Conservation (phyloP, 129 eudicot genomes). For the Oenanthe sinensis region DNA sequence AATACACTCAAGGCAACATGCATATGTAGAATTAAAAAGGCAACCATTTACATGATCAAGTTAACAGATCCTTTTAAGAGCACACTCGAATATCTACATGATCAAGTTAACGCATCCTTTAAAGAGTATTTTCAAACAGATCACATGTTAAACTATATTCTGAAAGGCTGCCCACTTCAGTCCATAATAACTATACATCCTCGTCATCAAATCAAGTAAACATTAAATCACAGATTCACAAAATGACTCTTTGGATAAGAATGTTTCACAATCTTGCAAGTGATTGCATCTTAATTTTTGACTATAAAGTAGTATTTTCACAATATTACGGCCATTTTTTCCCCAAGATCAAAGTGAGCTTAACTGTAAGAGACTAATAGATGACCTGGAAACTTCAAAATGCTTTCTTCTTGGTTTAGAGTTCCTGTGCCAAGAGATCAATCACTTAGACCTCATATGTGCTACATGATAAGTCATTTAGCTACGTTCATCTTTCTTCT, state of each 20-base stretch:
- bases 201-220: not conserved
- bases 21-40: not conserved
- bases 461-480: not conserved
- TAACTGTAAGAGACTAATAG: not conserved
- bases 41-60: not conserved
- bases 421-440: not conserved
- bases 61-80: too few species aligned
- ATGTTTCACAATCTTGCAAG: not conserved
- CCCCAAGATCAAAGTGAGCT: not conserved
- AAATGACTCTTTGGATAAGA: not conserved
- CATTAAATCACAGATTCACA: not conserved
- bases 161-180: not conserved
- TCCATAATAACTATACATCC: not conserved
- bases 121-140: not conserved
- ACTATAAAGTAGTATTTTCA: not conserved
- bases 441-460: not conserved
- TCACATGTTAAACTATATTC: not conserved
- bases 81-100: not conserved
- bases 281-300: not conserved
- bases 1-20: not conserved
- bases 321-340: not conserved
- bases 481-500: not conserved
- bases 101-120: not conserved
- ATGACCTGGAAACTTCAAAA: not conserved
- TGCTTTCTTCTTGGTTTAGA: not conserved